phyloP scores from a whole-genome alignment of 2,329 filamentous ascomycete genomes.

The Chaetomium sp. region DNA sequence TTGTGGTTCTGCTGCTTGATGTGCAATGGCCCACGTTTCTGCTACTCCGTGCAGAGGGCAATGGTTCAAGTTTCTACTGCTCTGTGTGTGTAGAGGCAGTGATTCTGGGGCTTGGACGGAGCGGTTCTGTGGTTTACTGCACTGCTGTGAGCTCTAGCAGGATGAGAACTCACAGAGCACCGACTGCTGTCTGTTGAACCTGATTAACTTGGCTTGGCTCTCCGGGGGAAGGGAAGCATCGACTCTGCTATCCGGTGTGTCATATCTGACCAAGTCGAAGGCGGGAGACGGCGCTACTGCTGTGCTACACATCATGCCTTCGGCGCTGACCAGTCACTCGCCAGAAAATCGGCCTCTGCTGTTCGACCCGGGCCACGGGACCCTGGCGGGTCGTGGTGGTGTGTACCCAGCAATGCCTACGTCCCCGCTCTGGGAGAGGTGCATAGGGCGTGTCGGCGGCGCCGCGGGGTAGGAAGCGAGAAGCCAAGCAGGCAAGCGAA shows the following conservation, averaged over 20 bases:
- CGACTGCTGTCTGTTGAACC: background rate
- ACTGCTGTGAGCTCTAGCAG: background rate
- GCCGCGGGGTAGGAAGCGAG: constrained; percentile 1
- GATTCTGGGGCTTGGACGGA: too few relatives aligned
- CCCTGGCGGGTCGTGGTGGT: background rate
- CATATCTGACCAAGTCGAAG: background rate
- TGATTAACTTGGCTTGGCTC: background rate
- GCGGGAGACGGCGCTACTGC: background rate
- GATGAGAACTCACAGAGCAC: background rate
- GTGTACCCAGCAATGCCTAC: background rate
- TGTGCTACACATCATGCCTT: background rate
- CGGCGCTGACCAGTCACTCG: background rate
- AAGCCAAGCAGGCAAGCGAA: background rate
- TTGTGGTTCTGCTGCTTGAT: too few relatives aligned
- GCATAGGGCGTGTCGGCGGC: background rate
- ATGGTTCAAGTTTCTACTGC: too few relatives aligned
- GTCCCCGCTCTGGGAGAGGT: background rate
- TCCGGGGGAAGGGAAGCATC: background rate
- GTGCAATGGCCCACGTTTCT: too few relatives aligned
- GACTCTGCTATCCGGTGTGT: background rate
- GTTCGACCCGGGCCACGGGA: background rate
- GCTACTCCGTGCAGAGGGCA: too few relatives aligned
- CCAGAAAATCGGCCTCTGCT: background rate
- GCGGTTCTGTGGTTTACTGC: too few relatives aligned
- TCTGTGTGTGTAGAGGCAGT: too few relatives aligned